phyloP scores from a whole-genome alignment of 768 basidiomycete genomes.

The Kwoniella newhampshirensis region DNA sequence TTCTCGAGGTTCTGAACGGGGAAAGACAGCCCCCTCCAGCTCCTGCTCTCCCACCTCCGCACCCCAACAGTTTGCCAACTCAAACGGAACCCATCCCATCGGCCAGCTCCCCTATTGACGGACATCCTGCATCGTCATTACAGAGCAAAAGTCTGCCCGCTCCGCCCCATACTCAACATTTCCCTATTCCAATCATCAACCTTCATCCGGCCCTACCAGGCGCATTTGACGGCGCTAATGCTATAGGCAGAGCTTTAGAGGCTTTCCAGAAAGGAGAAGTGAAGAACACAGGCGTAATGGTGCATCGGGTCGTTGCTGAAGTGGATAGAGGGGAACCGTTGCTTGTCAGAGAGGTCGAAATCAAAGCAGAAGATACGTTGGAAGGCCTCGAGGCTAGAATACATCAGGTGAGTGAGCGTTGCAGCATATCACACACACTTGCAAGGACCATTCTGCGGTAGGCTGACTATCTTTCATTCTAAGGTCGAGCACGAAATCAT shows the following conservation, averaged over 20 bases:
- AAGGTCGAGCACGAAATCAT: conserved; percentile 82
- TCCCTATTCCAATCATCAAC: conserved; percentile 81
- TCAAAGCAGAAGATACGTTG: conserved; percentile 68
- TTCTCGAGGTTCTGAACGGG: conserved; percentile 68
- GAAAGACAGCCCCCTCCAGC: conserved; percentile 17
- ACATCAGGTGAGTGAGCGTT: conserved; percentile 58
- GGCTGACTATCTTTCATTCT: neutral
- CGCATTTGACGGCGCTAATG: conserved; percentile 92
- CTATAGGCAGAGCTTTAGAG: conserved; percentile 83
- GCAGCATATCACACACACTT: neutral
- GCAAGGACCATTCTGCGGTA: too few relatives aligned
- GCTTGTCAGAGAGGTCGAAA: conserved; percentile 73
- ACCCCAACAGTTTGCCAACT: conserved; percentile 6
- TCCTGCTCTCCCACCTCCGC: conserved; percentile 28
- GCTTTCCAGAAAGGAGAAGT: conserved; percentile 84
- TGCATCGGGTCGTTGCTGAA: conserved; percentile 87
- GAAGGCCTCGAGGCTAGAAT: conserved; percentile 73
- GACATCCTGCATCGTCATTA: neutral
- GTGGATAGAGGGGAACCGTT: conserved; percentile 91
- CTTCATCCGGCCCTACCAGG: conserved; percentile 94
- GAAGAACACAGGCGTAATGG: conserved; percentile 77
- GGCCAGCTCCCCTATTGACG: neutral
- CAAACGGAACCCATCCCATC: conserved; percentile 26
- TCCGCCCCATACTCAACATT: conserved; percentile 12
- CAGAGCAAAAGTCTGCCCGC: conserved; percentile 1